phyloP scores from a whole-genome alignment of 495 filamentous ascomycete species.

The Choiromyces venosus region DNA sequence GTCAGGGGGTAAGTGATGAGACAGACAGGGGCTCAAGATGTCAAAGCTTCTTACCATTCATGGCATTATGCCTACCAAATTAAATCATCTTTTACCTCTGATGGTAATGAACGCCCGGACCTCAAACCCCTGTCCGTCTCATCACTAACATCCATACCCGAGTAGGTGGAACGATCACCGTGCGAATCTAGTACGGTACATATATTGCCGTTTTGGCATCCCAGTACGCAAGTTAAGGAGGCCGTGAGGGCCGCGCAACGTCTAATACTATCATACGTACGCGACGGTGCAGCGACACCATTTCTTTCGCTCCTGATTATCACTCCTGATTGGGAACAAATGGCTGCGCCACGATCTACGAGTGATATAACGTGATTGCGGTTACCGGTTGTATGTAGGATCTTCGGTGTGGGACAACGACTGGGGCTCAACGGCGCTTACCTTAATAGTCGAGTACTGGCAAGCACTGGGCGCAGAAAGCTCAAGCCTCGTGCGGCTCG shows the following conservation, averaged over 20 bases:
- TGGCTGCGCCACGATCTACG: background rate
- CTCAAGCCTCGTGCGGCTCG: background rate
- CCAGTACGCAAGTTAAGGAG: background rate
- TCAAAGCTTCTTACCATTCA: no score
- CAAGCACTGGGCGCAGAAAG: background rate
- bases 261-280: background rate
- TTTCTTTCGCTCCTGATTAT: background rate
- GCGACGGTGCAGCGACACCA: background rate
- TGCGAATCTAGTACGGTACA: background rate
- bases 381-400: background rate
- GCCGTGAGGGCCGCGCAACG: background rate
- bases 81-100: no score
- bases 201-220: background rate
- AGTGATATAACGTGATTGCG: background rate
- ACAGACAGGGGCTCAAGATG: no score
- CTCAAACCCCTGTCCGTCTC: no score
- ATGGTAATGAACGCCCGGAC: no score
- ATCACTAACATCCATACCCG: no score
- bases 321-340: background rate
- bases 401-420: background rate
- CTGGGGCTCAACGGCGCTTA: background rate
- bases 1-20: no score
- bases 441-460: background rate
- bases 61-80: no score
- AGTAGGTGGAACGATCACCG: background rate